Percentiles rank a stretch among this genome's conserved stretches.
Evolutionary conservation across 495 filamentous ascomycete genomes (phyloP).

Genomic region (Oleoguttula mirabilis): DNA sequence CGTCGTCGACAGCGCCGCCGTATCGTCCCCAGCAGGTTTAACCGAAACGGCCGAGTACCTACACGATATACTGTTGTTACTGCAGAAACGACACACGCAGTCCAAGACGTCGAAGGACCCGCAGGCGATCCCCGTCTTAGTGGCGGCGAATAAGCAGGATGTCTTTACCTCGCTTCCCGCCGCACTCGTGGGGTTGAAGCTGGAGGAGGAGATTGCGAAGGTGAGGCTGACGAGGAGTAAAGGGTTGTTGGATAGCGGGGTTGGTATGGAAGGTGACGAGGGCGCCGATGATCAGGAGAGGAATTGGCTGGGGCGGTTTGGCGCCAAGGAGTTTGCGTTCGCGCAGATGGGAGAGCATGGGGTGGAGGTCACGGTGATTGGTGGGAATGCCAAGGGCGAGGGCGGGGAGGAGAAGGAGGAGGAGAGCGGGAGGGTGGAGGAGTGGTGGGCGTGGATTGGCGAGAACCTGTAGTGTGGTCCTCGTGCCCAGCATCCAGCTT

Average conservation of each 20-base stretch:
- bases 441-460: slow-evolving; percentile 84
- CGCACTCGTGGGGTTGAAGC: slow-evolving; percentile 54
- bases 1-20: slow-evolving; percentile 69
- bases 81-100: slow-evolving; percentile 61
- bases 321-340: slow-evolving; percentile 66
- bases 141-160: slow-evolving; percentile 92
- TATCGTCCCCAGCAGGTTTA: slow-evolving; percentile 44
- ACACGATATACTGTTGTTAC: slow-evolving; percentile 66
- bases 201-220: slow-evolving; percentile 73
- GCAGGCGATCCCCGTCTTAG: slow-evolving; percentile 55
- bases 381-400: slow-evolving; percentile 55
- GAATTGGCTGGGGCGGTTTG: slow-evolving; percentile 65
- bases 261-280: slow-evolving; percentile 43
- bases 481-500: too few species aligned
- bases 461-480: slow-evolving; percentile 18
- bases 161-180: slow-evolving; percentile 86
- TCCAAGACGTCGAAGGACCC: slow-evolving; percentile 47
- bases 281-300: slow-evolving; percentile 50
- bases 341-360: slow-evolving; percentile 69
- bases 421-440: slow-evolving; percentile 54
- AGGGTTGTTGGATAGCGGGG: slow-evolving; percentile 65
- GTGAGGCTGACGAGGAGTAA: slow-evolving; percentile 67
- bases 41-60: slow-evolving; percentile 65
- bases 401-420: too few species aligned
- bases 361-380: slow-evolving; percentile 63